Evolutionary conservation across 768 basidiomycete species (phyloP).

Genomic region (Polyporus arcularius): DNA sequence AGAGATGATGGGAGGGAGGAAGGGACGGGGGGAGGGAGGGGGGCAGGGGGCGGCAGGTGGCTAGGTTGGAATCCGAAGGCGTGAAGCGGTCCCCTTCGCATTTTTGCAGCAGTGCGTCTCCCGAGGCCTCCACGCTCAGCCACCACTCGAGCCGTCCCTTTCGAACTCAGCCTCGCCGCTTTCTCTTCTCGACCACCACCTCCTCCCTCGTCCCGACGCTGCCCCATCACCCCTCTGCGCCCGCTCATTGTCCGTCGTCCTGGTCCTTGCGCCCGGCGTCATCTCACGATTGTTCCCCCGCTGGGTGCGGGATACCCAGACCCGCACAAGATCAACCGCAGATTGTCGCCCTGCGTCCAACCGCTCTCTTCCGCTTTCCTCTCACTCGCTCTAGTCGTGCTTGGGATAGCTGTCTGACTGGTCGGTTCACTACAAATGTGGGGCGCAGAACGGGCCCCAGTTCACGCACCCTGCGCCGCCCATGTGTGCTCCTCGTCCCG

Average conservation of each 20-base stretch:
- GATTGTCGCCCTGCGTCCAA: neutral
- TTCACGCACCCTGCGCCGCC: neutral
- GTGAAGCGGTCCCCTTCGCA: constrained; percentile 31
- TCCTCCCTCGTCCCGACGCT: neutral
- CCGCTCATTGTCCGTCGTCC: neutral
- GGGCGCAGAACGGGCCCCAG: no score
- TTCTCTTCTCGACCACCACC: constrained; percentile 13
- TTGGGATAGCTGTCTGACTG: neutral
- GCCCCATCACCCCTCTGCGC: neutral
- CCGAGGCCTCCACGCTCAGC: constrained; percentile 28
- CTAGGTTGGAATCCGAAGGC: constrained; percentile 30
- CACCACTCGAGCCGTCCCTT: constrained; percentile 16
- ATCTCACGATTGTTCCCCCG: constrained; percentile 13
- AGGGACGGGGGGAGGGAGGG: constrained; percentile 45
- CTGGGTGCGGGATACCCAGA: constrained; percentile 4
- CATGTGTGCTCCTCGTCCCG: neutral
- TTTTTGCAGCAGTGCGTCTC: constrained; percentile 32
- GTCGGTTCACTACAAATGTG: neutral
- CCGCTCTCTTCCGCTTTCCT: neutral
- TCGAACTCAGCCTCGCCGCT: constrained; percentile 19
- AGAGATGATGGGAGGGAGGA: constrained; percentile 39
- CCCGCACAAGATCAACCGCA: constrained; percentile 17
- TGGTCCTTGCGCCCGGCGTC: constrained; percentile 10
- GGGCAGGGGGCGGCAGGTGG: constrained; percentile 27
- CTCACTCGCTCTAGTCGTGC: neutral